A percentile compares a stretch with the other conserved stretches of the same genome.
phyloP scores from a whole-genome alignment of 1,139 yeast species.

The Protomyces pachydermus region DNA sequence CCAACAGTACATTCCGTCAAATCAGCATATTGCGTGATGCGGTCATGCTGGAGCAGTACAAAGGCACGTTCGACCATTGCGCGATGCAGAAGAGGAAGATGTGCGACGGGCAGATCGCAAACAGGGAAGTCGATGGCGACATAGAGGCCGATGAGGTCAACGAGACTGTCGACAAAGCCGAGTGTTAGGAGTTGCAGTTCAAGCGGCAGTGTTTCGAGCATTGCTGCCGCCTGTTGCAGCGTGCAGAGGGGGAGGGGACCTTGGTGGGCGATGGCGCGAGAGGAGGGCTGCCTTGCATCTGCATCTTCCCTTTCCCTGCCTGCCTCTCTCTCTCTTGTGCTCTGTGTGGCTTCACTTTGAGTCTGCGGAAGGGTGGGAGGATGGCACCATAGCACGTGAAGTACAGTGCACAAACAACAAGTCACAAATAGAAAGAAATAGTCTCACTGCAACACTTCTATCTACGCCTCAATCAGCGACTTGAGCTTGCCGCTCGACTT shows the following conservation, averaged over 20 bases:
- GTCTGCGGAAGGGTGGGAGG: background rate
- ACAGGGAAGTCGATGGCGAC: background rate
- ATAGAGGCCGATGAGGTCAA: background rate
- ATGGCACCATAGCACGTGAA: background rate
- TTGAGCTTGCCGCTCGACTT: conserved; percentile 45
- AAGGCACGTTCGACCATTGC: background rate
- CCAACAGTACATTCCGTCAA: background rate
- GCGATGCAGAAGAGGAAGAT: background rate
- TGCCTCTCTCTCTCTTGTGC: no score
- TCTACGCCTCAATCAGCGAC: conserved; percentile 35
- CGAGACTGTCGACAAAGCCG: background rate
- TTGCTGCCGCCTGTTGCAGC: background rate
- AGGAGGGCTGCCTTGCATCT: background rate
- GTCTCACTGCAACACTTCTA: background rate
- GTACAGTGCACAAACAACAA: no score
- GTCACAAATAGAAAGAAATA: no score
- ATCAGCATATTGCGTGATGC: background rate
- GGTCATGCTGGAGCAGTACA: background rate
- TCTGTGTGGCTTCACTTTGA: no score
- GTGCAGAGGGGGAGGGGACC: background rate
- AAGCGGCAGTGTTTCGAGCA: background rate
- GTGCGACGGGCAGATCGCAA: background rate
- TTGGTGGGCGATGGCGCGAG: background rate
- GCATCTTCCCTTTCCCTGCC: background rate
- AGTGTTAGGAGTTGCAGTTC: background rate